Percentiles rank a stretch among this genome's conserved stretches.
These are phyloP conservation scores for Onygenales sp. DNA, from an alignment of 2,329 filamentous ascomycete genomes.

Conservation along the genomic window DNA sequence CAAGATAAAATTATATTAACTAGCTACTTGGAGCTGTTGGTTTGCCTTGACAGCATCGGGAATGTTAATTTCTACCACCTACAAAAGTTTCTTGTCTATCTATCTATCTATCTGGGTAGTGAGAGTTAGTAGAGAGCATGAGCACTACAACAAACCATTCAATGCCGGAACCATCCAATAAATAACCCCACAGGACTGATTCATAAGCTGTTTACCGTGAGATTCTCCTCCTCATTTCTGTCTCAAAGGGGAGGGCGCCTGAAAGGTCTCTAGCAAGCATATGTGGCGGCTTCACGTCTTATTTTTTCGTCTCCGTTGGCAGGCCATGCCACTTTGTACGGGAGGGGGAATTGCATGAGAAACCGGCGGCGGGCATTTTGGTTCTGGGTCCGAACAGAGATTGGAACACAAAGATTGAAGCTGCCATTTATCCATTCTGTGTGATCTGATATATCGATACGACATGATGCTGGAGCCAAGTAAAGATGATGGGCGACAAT, in stretches of 20 bases:
- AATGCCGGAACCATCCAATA: too few relatives aligned
- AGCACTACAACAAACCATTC: too few relatives aligned
- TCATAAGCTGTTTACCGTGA: too few relatives aligned
- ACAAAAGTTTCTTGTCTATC: too few relatives aligned
- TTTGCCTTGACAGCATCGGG: too few relatives aligned
- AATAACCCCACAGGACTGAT: too few relatives aligned
- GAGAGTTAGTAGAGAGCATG: too few relatives aligned
- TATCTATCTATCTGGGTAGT: too few relatives aligned
- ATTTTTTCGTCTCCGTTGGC: conserved; percentile 22
- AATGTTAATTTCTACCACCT: too few relatives aligned
- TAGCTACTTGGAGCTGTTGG: too few relatives aligned
- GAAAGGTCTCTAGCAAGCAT: conserved; percentile 13
- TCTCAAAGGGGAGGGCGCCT: not conserved
- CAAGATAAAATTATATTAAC: too few relatives aligned
- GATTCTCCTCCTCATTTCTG: not conserved
- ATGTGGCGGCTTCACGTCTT: conserved; percentile 19
- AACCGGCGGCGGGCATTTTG: conserved; percentile 2
- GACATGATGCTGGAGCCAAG: conserved; percentile 6
- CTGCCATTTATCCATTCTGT: conserved; percentile 14
- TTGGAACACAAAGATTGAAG: conserved; percentile 19
- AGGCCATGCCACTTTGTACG: conserved; percentile 17
- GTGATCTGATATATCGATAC: conserved; percentile 10
- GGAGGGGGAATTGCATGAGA: conserved; percentile 16
- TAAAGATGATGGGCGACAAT: conserved; percentile 1
- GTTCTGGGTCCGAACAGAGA: conserved; percentile 9